Conservation (phyloP, 139 green algal species). For the Closterium sp. region DNA sequence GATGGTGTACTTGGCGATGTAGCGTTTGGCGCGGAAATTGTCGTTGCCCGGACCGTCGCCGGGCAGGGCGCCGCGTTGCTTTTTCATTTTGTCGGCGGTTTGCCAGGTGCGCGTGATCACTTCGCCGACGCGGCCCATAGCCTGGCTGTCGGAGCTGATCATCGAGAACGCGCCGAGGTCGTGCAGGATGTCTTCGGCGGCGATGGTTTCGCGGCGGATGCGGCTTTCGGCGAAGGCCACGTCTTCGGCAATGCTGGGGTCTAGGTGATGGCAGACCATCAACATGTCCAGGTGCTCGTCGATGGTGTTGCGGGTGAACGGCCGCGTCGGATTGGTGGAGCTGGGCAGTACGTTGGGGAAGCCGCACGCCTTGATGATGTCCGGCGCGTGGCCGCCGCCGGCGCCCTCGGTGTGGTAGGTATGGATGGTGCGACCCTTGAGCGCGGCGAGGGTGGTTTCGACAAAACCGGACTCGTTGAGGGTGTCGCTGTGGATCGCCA, state of each 20-base stretch:
- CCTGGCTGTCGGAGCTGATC: constrained; percentile 53
- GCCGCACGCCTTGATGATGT: constrained; percentile 54
- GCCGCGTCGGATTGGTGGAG: constrained; percentile 54
- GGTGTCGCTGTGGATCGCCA: constrained; percentile 57
- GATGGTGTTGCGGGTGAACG: constrained; percentile 56
- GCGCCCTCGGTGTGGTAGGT: constrained; percentile 56
- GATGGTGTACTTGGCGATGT: constrained; percentile 58
- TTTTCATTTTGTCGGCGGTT: constrained; percentile 55
- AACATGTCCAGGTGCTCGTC: constrained; percentile 61
- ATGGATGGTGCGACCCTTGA: constrained; percentile 55
- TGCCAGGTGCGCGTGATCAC: constrained; percentile 56
- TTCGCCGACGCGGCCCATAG: constrained; percentile 55
- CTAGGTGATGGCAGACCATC: constrained; percentile 55
- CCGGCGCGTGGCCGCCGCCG: constrained; percentile 52
- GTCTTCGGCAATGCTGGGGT: constrained; percentile 45
- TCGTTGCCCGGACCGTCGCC: constrained; percentile 37
- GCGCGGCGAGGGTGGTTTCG: constrained; percentile 46
- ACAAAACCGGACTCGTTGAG: constrained; percentile 53
- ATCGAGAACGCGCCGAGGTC: constrained; percentile 55
- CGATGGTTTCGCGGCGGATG: constrained; percentile 55
- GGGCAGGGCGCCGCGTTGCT: constrained; percentile 39
- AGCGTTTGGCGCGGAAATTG: constrained; percentile 56
- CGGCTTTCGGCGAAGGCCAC: constrained; percentile 56
- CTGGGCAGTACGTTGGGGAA: constrained; percentile 46
- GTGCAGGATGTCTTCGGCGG: constrained; percentile 55